Percentiles rank a stretch among this genome's conserved stretches.
Evolutionary conservation across 257 asterid species (phyloP).

Genomic region (Solanum commersonii): DNA sequence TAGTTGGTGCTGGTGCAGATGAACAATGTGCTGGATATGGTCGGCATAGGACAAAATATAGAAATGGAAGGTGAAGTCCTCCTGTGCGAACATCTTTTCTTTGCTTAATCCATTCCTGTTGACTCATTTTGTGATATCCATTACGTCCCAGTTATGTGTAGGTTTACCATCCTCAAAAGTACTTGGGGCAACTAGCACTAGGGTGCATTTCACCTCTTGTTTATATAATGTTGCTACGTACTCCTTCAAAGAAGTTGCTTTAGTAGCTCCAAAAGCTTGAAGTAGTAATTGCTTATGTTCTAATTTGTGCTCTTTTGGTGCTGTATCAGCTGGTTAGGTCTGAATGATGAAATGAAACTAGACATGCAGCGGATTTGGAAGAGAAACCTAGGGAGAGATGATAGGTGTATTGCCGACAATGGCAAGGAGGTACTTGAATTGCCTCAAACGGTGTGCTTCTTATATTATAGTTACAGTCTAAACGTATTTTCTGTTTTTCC

Average conservation of each 20-base stretch:
- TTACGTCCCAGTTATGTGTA: background rate
- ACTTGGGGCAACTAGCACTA: background rate
- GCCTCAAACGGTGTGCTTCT: background rate
- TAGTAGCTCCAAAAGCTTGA: background rate
- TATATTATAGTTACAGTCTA: background rate
- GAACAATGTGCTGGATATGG: conserved; percentile 99
- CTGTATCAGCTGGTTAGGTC: conserved; percentile 65
- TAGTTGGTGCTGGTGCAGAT: conserved; percentile 97
- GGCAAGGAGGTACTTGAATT: conserved; percentile 68
- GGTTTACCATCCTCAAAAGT: background rate
- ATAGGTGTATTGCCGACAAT: conserved; percentile 81
- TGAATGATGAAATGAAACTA: conserved; percentile 84
- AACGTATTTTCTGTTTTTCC: background rate
- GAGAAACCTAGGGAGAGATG: conserved; percentile 97
- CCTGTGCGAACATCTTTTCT: background rate
- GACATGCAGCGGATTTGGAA: conserved; percentile 99
- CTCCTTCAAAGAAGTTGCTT: background rate
- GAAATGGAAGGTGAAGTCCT: conserved; percentile 52
- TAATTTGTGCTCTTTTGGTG: background rate
- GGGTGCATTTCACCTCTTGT: background rate
- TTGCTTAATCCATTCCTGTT: background rate
- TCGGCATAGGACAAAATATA: conserved; percentile 83
- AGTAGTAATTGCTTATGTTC: background rate
- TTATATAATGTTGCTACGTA: background rate
- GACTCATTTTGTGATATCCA: background rate